These are phyloP conservation scores for Talaromyces ruber DNA, from an alignment of 495 filamentous ascomycete species.

Conservation along the genomic window DNA sequence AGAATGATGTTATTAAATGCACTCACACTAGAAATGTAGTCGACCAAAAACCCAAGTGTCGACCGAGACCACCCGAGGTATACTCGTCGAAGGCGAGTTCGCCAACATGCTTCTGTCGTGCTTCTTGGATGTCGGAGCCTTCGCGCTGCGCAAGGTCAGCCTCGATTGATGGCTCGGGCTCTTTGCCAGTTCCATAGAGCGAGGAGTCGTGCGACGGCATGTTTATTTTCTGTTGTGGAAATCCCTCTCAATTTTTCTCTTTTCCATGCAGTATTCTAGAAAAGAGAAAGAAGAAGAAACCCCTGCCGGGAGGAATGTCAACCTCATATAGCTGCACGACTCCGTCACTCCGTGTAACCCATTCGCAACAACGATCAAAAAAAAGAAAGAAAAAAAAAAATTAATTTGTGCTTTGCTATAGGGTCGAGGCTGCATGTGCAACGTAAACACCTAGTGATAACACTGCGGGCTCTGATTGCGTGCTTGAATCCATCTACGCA, in stretches of 20 bases:
- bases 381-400: not conserved
- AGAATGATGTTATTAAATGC: not conserved
- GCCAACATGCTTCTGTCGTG: conserved; percentile 7
- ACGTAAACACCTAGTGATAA: not conserved
- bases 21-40: conserved; percentile 39
- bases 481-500: not conserved
- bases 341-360: not conserved
- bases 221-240: not conserved
- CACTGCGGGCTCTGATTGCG: conserved; percentile 7
- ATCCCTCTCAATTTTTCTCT: not conserved
- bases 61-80: conserved; percentile 17
- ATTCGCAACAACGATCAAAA: not conserved
- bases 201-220: not conserved
- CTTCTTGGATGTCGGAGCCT: not conserved
- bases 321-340: not conserved
- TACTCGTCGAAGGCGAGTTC: conserved; percentile 19
- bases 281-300: not conserved
- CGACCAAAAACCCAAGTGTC: conserved; percentile 31
- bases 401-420: not conserved
- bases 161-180: not conserved
- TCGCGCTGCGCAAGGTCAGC: not conserved
- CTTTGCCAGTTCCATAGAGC: not conserved
- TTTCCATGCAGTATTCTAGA: not conserved
- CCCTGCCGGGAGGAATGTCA: not conserved
- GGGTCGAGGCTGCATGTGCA: not conserved